Evolutionary conservation across 768 basidiomycete genomes (phyloP).

Genomic region (Macrolepiota dolichaula): DNA sequence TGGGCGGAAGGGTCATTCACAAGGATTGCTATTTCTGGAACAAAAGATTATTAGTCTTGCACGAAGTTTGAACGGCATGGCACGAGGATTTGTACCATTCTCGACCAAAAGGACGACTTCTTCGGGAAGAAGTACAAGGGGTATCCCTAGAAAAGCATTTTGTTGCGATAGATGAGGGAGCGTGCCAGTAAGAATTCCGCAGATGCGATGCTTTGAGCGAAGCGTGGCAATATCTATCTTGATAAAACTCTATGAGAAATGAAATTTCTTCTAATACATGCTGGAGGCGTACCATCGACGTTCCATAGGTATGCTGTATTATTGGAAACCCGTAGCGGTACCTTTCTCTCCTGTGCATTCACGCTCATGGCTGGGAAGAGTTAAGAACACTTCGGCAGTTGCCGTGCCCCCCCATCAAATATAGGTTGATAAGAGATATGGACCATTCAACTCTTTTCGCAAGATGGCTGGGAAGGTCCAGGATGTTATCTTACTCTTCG

Average conservation of each 20-base stretch:
- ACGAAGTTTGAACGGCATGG: neutral
- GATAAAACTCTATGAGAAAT: conserved; percentile 4
- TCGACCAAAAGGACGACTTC: conserved; percentile 87
- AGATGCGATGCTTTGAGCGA: conserved; percentile 77
- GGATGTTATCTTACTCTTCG: conserved; percentile 72
- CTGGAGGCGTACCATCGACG: conserved; percentile 55
- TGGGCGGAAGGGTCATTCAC: conserved; percentile 69
- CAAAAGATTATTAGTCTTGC: conserved; percentile 15
- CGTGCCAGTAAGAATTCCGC: conserved; percentile 85
- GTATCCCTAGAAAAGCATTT: conserved; percentile 94
- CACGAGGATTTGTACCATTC: conserved; percentile 50
- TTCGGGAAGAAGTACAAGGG: conserved; percentile 84
- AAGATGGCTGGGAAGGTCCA: conserved; percentile 56
- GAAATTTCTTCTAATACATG: neutral
- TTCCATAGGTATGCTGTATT: conserved; percentile 88
- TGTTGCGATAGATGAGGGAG: conserved; percentile 94
- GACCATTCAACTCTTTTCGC: neutral
- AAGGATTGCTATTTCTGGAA: conserved; percentile 69
- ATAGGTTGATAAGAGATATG: conserved; percentile 3
- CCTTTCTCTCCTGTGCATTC: conserved; percentile 27
- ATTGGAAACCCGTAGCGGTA: conserved; percentile 72
- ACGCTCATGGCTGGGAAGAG: conserved; percentile 14
- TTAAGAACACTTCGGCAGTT: conserved; percentile 6
- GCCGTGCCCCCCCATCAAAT: conserved; percentile 3
- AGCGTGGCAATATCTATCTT: conserved; percentile 73